Evolutionary conservation across 2,329 filamentous ascomycete species (phyloP), one percentile per base, ranked within the genome.

Genomic region (Pestalotiopsis sp.): DNA sequence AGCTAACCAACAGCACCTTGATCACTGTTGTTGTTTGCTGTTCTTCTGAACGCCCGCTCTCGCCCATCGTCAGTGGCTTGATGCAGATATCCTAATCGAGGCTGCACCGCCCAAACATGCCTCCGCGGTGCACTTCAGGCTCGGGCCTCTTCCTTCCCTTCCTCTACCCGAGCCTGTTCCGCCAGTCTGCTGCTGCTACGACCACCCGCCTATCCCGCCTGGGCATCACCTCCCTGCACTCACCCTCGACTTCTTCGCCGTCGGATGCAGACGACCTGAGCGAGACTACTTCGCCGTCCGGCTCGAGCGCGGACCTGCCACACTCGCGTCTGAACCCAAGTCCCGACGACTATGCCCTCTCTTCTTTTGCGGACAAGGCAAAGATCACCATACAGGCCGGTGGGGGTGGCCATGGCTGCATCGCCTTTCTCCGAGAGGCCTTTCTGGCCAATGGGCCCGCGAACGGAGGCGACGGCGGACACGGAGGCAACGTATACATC

Each of bases 401-500:
- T 9, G 81, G 85, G 2, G 96, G 96, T 30, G 96, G 96, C 9
- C 91, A 96, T 76, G 96, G 96, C 70, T 99, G 96, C 76, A 93
- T 98, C 64, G 96, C 96, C 0, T 99, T 98, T 77, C 82, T 97
- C 57, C 91, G 95, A 22, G 96, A 99, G 75, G 95, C 95, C 70
- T 98, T 92, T 79, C 85, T 98, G 38, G 88, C 91, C 58, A 91
- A 97, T 71, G 96, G 96, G 0, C 96, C 96, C 11, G 89, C 96
- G 10, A 98, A 99, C 78, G 96, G 96, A 62, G 96, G 96, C 68
- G 94, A 99, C 77, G 96, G 96, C 56, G 96, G 96, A 4, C 92
- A 89, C 67, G 96, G 96, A 70, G 96, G 96, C 52, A 97, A 92
- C 74, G 85, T 99, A 72, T 98, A 97, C 78, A 97, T 99, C 68